Conservation (phyloP, 257 asterid species). For the Solanum acaule region DNA sequence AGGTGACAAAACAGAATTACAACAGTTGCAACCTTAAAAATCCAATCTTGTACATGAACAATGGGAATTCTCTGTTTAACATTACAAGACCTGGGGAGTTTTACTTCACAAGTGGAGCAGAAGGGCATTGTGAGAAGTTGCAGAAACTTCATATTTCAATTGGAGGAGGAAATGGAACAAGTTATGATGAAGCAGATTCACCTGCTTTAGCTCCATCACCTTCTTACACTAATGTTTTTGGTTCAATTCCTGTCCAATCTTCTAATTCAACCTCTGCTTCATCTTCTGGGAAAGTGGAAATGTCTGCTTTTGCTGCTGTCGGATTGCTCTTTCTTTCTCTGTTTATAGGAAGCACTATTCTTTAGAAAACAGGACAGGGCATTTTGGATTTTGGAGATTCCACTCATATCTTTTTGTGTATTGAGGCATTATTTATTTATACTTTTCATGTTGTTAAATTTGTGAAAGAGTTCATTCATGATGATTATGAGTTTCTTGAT, state of each 20-base stretch:
- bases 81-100: slow-evolving; percentile 46
- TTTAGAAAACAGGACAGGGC: not conserved
- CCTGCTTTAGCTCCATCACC: slow-evolving; percentile 61
- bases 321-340: slow-evolving; percentile 11
- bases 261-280: slow-evolving; percentile 2
- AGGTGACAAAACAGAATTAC: slow-evolving; percentile 50
- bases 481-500: not conserved
- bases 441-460: not conserved
- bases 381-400: not conserved
- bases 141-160: slow-evolving; percentile 65
- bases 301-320: slow-evolving; percentile 20
- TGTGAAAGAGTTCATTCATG: not conserved
- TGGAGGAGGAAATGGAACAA: slow-evolving; percentile 59
- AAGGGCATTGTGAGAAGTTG: slow-evolving; percentile 50
- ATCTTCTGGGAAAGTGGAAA: slow-evolving; percentile 11
- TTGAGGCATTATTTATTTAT: not conserved
- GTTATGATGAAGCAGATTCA: slow-evolving; percentile 18
- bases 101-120: slow-evolving; percentile 72
- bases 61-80: slow-evolving; percentile 79
- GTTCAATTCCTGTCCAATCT: slow-evolving; percentile 53
- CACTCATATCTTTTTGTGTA: not conserved
- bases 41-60: slow-evolving; percentile 62
- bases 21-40: slow-evolving; percentile 58
- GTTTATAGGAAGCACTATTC: not conserved
- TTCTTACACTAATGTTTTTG: slow-evolving; percentile 49